Base-by-base conservation (phyloP, 768 basidiomycete genomes). In the Mycena galopus region DNA sequence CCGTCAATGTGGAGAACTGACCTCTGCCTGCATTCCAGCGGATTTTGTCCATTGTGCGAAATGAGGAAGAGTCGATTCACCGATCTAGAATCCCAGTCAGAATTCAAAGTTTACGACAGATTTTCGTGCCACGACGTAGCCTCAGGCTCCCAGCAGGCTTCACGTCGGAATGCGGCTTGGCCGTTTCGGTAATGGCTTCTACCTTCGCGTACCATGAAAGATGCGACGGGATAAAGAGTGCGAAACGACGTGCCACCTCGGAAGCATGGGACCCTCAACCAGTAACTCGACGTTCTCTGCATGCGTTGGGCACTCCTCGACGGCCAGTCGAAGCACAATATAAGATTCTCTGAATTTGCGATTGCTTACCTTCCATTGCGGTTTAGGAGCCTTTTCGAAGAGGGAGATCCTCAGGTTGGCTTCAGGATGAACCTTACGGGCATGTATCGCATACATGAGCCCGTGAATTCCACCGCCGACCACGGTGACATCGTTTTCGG, bases 51-150 rank as follows among this genome's bases (percentile, higher is more conserved):
- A 69, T 65, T 64, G 53, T 2, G 73, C 61, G 50, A 69, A 73
- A 19, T 64, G 69, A 29, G 73, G 63, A 33, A 73, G 73, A 2
- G 73, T 73, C 27, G 73, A 73, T 70, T 73, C 73, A 8, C 73
- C 73, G 35, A 73, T 73, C 50, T 73, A 30, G 16, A 27, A 30
- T 6, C 19, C 8, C 8, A n/a, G 47, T 47, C 8, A 23, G 47
- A 47, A 47, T 14, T 4, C 10, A 47, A 47, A n/a, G 47, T 47
- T 47, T 23, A 10, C n/a, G 47, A 23, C 19, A 19, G 42, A 47
- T 47, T 42, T 47, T 14, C 47, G n/a, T 47, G 1, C 47, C 47
- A 21, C 47, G 47, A 47, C n/a, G n/a, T n/a, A n/a, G n/a, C n/a
- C 47, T 47, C n/a, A 8, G 12, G 23, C 47, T n/a, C n/a, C 47